Evolutionary conservation across 768 basidiomycete genomes (phyloP), one percentile per base, ranked within the genome.

Genomic region (Podaxis sp.): DNA sequence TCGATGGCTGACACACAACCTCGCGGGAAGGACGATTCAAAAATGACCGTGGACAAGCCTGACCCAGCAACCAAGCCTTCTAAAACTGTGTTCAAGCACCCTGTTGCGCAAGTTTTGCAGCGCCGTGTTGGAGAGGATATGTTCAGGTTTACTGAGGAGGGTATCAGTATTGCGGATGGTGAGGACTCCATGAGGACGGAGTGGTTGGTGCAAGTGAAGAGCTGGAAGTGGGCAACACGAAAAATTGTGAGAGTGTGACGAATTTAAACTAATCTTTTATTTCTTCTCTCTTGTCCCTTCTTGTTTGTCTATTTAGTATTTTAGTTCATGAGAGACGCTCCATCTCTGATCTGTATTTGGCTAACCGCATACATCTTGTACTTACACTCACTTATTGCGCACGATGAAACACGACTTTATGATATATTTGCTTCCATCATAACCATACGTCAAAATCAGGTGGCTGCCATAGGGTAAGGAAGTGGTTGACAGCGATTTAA

Each of bases 121-220:
- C 71, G 74, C 17, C 73, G 75, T 40, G 66, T 80, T 11, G 70
- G 69, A 2, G 70, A 70, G 61, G 68, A 69, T 4, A 76, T 78
- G 77, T 76, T 79, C 57, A 66, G 75, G 60, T 80, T 80, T 64
- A 69, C 73, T 49, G 60, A 71, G 22, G 78, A 78, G 46, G 77
- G 78, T 10, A 72, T 80, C 30, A 65, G 65, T 12, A 54, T 67
- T 60, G 67, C 63, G 40, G 66, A 68, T 8, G 65, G 63, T 30
- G 69, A 65, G 30, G 71, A 67, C 58, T 58, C 52, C 13, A 69
- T 70, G 69, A 70, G 73, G 49, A 72, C 74, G 3, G 77, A 78
- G 69, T 80, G 78, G 77, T 70, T 74, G 38, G 75, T 78, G n/a
- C 73, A 75, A 60, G 77, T 78, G 7, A 76, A 71, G 65, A 70